Conservation (phyloP, 345 rosid species). For the Euclidium syriacum region DNA sequence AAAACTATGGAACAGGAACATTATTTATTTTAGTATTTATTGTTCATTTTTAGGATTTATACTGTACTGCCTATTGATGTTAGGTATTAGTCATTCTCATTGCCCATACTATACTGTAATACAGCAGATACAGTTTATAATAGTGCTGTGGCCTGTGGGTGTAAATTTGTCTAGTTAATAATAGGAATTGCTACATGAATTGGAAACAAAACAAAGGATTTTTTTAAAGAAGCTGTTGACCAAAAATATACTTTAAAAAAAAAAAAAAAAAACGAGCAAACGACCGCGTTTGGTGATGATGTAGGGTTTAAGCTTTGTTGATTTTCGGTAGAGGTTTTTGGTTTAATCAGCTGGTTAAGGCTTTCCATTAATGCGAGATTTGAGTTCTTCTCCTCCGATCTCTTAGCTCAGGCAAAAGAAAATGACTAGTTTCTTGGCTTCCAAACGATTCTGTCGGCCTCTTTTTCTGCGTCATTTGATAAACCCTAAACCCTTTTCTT, state of each 20-base stretch:
- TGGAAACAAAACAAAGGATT: no score
- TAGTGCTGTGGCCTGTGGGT: no score
- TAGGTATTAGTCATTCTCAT: conserved; percentile 6
- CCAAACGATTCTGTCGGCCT: not conserved
- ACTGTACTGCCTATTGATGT: conserved; percentile 1
- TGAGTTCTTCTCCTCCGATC: no score
- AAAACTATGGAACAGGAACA: no score
- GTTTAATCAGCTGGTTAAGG: no score
- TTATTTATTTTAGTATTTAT: no score
- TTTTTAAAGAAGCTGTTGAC: no score
- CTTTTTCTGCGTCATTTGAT: not conserved
- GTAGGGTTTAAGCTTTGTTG: not conserved
- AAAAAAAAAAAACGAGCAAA: not conserved
- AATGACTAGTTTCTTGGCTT: conserved; percentile 1
- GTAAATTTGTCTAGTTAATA: no score
- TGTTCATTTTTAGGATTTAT: conserved; percentile 3
- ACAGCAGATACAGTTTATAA: no score
- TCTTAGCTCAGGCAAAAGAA: no score
- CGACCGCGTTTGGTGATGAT: not conserved
- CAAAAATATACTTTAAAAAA: not conserved
- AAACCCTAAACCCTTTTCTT: conserved; percentile 32
- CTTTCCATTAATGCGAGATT: no score
- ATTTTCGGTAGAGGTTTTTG: not conserved
- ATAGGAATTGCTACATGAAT: no score
- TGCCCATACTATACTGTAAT: not conserved